phyloP scores from a whole-genome alignment of 306 rosid genomes.

The Geum urbanum region DNA sequence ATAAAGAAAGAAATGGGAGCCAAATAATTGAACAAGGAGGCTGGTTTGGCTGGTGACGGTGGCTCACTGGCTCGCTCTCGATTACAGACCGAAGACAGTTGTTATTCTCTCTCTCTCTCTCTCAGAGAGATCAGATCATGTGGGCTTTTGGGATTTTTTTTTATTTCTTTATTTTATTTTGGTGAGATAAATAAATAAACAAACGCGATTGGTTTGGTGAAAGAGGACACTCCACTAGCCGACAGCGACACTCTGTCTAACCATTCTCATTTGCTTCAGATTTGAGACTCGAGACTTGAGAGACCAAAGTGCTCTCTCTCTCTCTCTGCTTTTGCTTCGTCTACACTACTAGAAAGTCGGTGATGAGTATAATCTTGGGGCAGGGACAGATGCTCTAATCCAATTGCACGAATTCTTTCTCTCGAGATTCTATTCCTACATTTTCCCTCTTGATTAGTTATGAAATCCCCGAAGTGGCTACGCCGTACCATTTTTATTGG shows the following conservation, averaged over 20 bases:
- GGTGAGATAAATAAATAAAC: neutral
- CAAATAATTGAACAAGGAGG: neutral
- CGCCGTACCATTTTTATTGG: too few species aligned
- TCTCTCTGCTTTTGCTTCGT: neutral
- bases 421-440: too few species aligned
- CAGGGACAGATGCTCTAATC: too few species aligned
- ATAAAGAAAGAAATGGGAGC: too few species aligned
- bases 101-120: neutral
- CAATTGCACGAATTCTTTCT: too few species aligned
- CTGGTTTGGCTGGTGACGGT: neutral
- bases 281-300: neutral
- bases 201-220: neutral
- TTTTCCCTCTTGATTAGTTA: too few species aligned
- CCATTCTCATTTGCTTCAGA: neutral
- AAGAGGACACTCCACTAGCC: neutral
- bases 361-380: too few species aligned
- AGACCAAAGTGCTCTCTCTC: neutral
- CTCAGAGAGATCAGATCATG: neutral
- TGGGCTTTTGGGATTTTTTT: neutral
- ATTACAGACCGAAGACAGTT: slow-evolving; percentile 6
- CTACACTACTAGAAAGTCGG: neutral
- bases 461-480: too few species aligned
- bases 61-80: neutral
- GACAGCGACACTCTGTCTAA: neutral
- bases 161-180: neutral